phyloP scores from a whole-genome alignment of 2,329 filamentous ascomycete genomes.

The Fusarium metavorans region DNA sequence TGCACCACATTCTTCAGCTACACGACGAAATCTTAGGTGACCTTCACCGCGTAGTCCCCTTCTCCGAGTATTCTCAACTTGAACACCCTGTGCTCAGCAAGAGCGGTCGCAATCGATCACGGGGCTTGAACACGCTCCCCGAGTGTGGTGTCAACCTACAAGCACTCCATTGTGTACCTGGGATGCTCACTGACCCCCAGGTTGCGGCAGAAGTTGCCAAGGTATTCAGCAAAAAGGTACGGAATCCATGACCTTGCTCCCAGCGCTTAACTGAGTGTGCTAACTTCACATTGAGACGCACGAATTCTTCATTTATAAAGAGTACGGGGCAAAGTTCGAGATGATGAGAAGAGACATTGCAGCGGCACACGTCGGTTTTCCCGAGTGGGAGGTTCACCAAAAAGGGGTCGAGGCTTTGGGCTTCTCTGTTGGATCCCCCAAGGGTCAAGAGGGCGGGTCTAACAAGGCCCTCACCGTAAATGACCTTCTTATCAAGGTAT shows the following conservation, averaged over 20 bases:
- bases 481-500: conserved; percentile 90
- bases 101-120: conserved; percentile 58
- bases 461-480: conserved; percentile 85
- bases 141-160: conserved; percentile 53
- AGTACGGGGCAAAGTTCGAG: conserved; percentile 92
- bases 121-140: conserved; percentile 60
- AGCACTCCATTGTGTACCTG: conserved; percentile 61
- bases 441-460: conserved; percentile 69
- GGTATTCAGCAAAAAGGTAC: conserved; percentile 70
- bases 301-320: conserved; percentile 88
- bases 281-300: conserved; percentile 68
- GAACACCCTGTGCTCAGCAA: conserved; percentile 20
- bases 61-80: conserved; percentile 71
- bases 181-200: conserved; percentile 68
- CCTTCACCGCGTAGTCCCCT: conserved; percentile 77
- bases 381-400: conserved; percentile 84
- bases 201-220: conserved; percentile 71
- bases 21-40: conserved; percentile 86
- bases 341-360: conserved; percentile 84
- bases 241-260: conserved; percentile 3
- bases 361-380: conserved; percentile 74
- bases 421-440: conserved; percentile 78
- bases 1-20: conserved; percentile 82
- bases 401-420: conserved; percentile 87
- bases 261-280: background rate